A percentile compares a stretch with the other conserved stretches of the same genome.
These are phyloP conservation scores for Diospyros kaki DNA, from an alignment of 148 eudicot species.

Conservation along the genomic window DNA sequence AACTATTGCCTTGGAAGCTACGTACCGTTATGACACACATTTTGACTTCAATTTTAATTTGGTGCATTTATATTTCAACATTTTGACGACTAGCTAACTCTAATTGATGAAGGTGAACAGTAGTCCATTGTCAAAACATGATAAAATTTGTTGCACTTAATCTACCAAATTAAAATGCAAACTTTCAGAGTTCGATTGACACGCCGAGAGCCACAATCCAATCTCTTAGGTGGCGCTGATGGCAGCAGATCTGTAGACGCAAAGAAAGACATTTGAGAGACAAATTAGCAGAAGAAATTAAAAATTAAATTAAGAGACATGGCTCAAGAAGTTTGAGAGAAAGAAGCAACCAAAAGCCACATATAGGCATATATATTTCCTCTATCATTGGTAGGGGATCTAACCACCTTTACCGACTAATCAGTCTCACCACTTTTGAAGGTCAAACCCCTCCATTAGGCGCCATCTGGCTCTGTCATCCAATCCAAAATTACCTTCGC, in stretches of 20 bases:
- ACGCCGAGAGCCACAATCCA: not conserved
- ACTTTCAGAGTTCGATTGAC: not conserved
- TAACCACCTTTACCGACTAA: conserved; percentile 21
- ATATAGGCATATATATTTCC: not conserved
- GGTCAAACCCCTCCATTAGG: conserved; percentile 1
- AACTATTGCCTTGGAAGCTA: too few species aligned
- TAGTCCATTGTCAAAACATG: not conserved
- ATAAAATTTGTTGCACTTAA: conserved; percentile 4
- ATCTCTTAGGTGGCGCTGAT: not conserved
- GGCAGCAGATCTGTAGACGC: not conserved
- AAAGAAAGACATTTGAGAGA: not conserved
- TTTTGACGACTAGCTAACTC: not conserved
- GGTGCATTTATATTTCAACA: not conserved
- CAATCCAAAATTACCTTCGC: conserved; percentile 2
- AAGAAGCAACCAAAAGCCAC: not conserved
- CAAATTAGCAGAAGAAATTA: too few species aligned
- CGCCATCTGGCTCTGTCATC: conserved; percentile 5
- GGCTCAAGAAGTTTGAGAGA: not conserved
- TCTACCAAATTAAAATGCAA: conserved; percentile 4
- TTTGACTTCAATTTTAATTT: not conserved
- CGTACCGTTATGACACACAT: not conserved
- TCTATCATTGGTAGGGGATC: conserved; percentile 9
- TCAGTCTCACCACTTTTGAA: not conserved
- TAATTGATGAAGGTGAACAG: too few species aligned
- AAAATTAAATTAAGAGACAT: not conserved